Evolutionary conservation across 1,284 basidiomycete genomes (phyloP).

Genomic region (Ceratorhiza oryzae-sativae): DNA sequence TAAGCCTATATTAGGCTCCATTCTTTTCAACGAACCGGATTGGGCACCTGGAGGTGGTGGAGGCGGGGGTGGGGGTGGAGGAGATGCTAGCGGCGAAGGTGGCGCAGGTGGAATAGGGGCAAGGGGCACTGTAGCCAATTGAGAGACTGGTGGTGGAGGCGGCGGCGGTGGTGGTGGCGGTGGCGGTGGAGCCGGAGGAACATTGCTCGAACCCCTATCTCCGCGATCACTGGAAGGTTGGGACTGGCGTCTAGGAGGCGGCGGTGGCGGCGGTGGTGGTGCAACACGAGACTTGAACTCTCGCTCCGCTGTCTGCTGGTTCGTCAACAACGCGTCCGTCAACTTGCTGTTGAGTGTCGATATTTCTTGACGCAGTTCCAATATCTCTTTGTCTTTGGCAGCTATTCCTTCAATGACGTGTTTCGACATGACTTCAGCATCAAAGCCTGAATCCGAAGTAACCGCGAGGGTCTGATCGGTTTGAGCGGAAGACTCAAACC

Average conservation of each 20-base stretch:
- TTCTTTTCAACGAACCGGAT: conserved; percentile 44
- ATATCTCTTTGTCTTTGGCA: conserved; percentile 74
- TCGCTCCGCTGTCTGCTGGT: conserved; percentile 63
- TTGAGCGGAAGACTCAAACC: conserved; percentile 60
- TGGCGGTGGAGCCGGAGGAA: conserved; percentile 44
- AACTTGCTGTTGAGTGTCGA: conserved; percentile 59
- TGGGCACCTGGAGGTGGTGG: conserved; percentile 48
- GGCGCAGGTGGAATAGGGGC: conserved; percentile 49
- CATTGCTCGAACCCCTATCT: conserved; percentile 36
- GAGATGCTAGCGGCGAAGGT: conserved; percentile 48
- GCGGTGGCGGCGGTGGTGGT: conserved; percentile 62
- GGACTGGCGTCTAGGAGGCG: conserved; percentile 45
- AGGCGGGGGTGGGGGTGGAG: conserved; percentile 46
- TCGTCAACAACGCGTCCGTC: conserved; percentile 50
- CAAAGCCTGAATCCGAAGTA: conserved; percentile 60
- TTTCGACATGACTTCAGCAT: conserved; percentile 74
- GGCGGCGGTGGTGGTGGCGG: conserved; percentile 45
- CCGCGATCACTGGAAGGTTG: not conserved
- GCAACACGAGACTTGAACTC: conserved; percentile 72
- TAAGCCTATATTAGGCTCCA: no score
- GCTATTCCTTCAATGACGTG: conserved; percentile 73
- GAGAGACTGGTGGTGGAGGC: conserved; percentile 44
- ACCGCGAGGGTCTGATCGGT: conserved; percentile 52
- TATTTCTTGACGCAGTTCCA: conserved; percentile 61
- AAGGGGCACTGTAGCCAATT: not conserved